Conservation (phyloP, 2,329 filamentous ascomycete genomes). For the Penicillium sp. region DNA sequence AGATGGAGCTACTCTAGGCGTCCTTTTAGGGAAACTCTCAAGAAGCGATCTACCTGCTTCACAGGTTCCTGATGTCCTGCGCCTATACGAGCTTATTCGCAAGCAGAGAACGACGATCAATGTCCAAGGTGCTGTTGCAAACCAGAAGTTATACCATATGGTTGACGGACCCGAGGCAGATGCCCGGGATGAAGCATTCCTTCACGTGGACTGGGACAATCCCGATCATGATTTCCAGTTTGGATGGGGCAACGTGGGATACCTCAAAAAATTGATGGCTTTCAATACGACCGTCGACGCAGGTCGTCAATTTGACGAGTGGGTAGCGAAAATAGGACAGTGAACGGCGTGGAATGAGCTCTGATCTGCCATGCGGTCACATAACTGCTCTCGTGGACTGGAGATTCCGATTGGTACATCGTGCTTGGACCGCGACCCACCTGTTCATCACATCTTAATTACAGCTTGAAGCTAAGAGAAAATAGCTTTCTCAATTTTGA, state of each 20-base stretch:
- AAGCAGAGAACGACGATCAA: not conserved
- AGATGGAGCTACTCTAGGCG: not conserved
- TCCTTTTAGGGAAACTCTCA: not conserved
- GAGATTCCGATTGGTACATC: constrained; percentile 2
- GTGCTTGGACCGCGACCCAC: constrained; percentile 8
- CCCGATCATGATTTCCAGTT: not conserved
- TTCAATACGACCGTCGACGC: not conserved
- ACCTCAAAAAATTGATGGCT: not conserved
- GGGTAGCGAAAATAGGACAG: not conserved
- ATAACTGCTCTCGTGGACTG: too few species aligned
- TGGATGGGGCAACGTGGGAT: not conserved
- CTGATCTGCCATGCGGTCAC: not conserved
- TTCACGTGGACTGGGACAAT: not conserved
- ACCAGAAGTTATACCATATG: not conserved
- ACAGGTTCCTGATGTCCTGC: not conserved
- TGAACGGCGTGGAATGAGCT: not conserved
- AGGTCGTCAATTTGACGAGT: not conserved
- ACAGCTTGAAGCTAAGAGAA: not conserved
- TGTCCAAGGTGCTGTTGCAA: not conserved
- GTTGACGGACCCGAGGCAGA: not conserved
- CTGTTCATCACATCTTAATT: constrained; percentile 4
- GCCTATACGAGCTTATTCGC: not conserved
- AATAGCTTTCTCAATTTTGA: not conserved
- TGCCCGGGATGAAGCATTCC: not conserved
- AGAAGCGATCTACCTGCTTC: not conserved